Percentiles rank a stretch among this genome's conserved stretches.
phyloP scores from a whole-genome alignment of 495 filamentous ascomycete species.

The Aspergillus egyptiacus region DNA sequence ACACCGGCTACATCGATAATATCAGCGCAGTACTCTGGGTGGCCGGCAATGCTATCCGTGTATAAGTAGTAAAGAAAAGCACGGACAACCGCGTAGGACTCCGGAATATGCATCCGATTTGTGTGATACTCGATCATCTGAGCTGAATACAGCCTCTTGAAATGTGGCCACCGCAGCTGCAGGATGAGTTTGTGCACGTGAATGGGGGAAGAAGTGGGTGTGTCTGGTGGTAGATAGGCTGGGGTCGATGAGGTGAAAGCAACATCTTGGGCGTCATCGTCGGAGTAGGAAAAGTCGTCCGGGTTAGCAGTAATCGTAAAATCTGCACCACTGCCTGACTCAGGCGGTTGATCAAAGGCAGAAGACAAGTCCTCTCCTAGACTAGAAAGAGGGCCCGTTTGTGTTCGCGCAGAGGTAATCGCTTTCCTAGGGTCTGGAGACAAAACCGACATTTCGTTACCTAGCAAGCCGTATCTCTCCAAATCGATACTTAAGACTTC shows the following conservation, averaged over 20 bases:
- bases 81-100: conserved; percentile 89
- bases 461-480: conserved; percentile 76
- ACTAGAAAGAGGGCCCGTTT: conserved; percentile 46
- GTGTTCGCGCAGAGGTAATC: conserved; percentile 44
- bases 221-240: conserved; percentile 56
- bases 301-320: conserved; percentile 76
- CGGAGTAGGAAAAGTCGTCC: conserved; percentile 60
- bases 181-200: conserved; percentile 88
- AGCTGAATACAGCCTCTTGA: conserved; percentile 78
- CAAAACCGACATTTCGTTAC: conserved; percentile 64
- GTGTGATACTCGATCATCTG: conserved; percentile 97
- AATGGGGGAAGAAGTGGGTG: conserved; percentile 74
- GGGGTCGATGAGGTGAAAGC: conserved; percentile 40
- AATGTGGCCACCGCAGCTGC: conserved; percentile 93
- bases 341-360: conserved; percentile 77
- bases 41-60: conserved; percentile 78
- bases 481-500: conserved; percentile 91
- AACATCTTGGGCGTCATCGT: conserved; percentile 43
- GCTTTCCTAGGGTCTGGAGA: conserved; percentile 51
- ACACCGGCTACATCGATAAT: conserved; percentile 88
- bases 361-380: conserved; percentile 75
- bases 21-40: conserved; percentile 58
- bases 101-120: conserved; percentile 94
- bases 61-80: conserved; percentile 96
- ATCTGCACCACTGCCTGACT: conserved; percentile 73